Base-by-base conservation (phyloP, 176 grass and related monocot genomes). In the Carex parvula region DNA sequence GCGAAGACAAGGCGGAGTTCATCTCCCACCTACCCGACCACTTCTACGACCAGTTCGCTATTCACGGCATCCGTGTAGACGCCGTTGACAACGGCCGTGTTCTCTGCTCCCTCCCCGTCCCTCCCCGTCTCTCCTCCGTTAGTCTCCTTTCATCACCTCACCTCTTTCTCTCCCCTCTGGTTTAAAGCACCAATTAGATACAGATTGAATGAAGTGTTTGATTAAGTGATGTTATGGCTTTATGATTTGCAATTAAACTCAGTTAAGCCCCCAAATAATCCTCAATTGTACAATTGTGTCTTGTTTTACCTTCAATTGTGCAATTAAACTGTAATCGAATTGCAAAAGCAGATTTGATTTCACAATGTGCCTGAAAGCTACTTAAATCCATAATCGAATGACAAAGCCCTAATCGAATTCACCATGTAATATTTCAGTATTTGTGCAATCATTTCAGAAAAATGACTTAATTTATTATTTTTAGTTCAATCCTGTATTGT, bases 71-170 rank as follows among this genome's bases (percentile, higher is more conserved):
- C 42, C 66, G 88, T 60, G 2, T 93, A 39, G 85, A 93, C 70
- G 66, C 61, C 75, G 85, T 84, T 41, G 88, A 93, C 70, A 78
- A 79, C 77, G 89, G 89, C 60, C 91, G 89, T 82, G 48, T 99
- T 86, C 89, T 98, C 80, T 98, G 88, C 87, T 95, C 92, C 83
- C 88, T 88, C 64, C 44, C 89, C 85, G 88, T 95, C 54, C 82
- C 83, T 72, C 88, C 92, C 37, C 84, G 89, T 71, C 61, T 89
- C 66, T 66, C 88, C 59, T 91, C 94, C 88, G 89, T 63, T 48
- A 39, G 29, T 64, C 35, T 70, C 14, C 32, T 58, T 70, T 15
- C 35, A 39, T n/a, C 58, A 68, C 0, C 32, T 68, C 65, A 18
- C 2, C 9, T 18, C 21, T 22, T 3, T 13, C 32, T 5, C 44